Evolutionary conservation across 75 land plant species (phyloP), one percentile per base, ranked within the genome.

Genomic region (Chamaecyparis obtusa): DNA sequence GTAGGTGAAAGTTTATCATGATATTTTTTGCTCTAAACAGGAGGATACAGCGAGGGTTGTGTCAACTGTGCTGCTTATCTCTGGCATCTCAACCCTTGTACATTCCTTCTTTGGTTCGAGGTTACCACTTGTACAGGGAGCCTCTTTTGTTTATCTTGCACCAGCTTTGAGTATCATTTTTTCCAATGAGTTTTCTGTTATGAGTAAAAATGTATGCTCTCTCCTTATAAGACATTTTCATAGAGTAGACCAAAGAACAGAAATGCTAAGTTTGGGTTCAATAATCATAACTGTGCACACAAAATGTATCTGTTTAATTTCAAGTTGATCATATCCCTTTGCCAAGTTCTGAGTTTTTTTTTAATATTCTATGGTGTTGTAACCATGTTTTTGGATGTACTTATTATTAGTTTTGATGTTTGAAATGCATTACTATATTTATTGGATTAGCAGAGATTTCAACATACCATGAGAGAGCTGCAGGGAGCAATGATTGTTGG

Each of bases 401-500:
- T 77, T 33, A 48, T 55, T 43, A 83, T 84, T 84, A 24, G 43
- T 33, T 33, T 39, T 80, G 36, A n/a, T 13, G 37, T 83, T 72
- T 83, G 36, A 37, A 77, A 71, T 64, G 69, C n/a, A 56, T 78
- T 51, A 32, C 37, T 87, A 16, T 37, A 35, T 71, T 5, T 64
- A 74, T 67, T 46, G 48, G 35, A 56, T 60, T 80, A 93, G 88
- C 94, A 98, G 99, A 98, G 91, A 88, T 98, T 98, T 87, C 95
- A 90, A 90, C 93, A 93, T 84, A 98, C 91, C 27, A 98, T 98
- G 99, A 93, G 94, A 84, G 99, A 98, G 88, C 79, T 98, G 86
- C 99, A 98, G 92, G 99, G 99, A 19, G 99, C 99, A 43, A 92
- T 98, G 35, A 97, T 98, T 78, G 89, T 98, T 88, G 94, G 94